Base-by-base conservation (phyloP, 805 yeast genomes). In the Torulaspora microellipsoides region DNA sequence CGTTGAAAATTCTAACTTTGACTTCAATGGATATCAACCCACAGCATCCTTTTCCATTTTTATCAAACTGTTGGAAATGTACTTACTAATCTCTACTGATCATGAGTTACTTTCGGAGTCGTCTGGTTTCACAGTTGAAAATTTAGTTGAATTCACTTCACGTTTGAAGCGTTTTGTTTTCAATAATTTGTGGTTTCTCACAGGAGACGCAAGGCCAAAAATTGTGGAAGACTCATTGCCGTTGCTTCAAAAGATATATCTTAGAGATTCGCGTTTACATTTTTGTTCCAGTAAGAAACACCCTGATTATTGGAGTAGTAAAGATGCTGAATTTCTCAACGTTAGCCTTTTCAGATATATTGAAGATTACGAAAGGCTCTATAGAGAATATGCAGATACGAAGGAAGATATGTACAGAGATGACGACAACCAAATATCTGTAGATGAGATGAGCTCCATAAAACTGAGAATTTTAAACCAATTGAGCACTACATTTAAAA, bases 361-460 rank as follows among this genome's bases (percentile, higher is more conserved):
- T 10, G 53, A 43, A 47, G 58, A 56, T 27, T 61, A 54, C 17
- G 65, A 58, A 29, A 53, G 51, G 14, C 55, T 51, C 8, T 58
- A 58, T 23, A 56, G 59, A 33, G 56, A 46, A 6, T 49, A 47
- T 30, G 38, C 45, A 3, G 49, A 49, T 29, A 31, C 20, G 13
- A 40, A 38, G 12, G 49, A 45, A 27, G 55, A 53, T 9, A 43
- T 36, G 13, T 41, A 46, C 17, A 36, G 42, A 5, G 52, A 48
- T 7, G 49, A 50, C n/a, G 55, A 60, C 12, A 56, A 79, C 43
- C 56, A 72, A 8, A 59, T 60, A 72, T 5, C 67, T 65, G 2
- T 71, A 68, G 31, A 49, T 37, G 47, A 25, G 50, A 49, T 23
- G 38, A 46, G 49, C 34, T 35, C 46, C 13, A 43, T 51, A 20